phyloP scores from a whole-genome alignment of 139 green algal species.

The Axilococcus clingmanii region DNA sequence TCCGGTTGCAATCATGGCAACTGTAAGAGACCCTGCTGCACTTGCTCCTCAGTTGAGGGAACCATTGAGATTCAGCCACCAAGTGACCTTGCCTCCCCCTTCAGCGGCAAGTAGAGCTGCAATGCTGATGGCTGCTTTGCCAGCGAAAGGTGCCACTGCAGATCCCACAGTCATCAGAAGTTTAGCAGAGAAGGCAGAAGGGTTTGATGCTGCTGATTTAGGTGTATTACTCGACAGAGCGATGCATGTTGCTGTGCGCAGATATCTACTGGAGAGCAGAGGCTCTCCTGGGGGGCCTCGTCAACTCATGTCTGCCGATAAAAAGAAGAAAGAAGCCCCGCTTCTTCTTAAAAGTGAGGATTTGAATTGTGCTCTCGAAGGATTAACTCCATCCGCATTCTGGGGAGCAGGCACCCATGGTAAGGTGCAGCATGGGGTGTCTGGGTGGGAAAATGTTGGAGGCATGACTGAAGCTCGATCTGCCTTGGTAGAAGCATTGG shows the following conservation, averaged over 20 bases:
- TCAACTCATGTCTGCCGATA: not conserved
- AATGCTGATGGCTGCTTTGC: conserved; percentile 34
- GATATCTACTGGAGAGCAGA: conserved; percentile 15
- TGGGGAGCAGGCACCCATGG: conserved; percentile 36
- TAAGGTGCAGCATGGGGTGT: conserved; percentile 12
- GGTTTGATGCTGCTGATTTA: conserved; percentile 69
- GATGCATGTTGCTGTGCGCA: conserved; percentile 31
- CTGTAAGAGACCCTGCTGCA: conserved; percentile 16
- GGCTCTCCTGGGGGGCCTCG: not conserved
- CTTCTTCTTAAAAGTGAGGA: conserved; percentile 28
- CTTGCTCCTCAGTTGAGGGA: conserved; percentile 35
- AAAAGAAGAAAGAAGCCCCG: not conserved
- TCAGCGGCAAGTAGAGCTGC: conserved; percentile 27
- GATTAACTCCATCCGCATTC: conserved; percentile 55
- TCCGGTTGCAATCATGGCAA: conserved; percentile 33
- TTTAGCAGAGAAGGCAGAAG: conserved; percentile 40
- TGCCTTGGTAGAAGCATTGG: conserved; percentile 71
- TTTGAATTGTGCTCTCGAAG: conserved; percentile 33
- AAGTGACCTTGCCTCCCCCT: conserved; percentile 33
- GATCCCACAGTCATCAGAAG: not conserved
- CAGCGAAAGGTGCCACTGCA: conserved; percentile 5
- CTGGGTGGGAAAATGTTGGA: conserved; percentile 75
- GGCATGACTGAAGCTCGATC: conserved; percentile 65
- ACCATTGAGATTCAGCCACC: conserved; percentile 40
- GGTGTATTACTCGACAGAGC: conserved; percentile 56